These are phyloP conservation scores for Brassica balearica DNA, from an alignment of 441 rosid genomes.

Conservation along the genomic window DNA sequence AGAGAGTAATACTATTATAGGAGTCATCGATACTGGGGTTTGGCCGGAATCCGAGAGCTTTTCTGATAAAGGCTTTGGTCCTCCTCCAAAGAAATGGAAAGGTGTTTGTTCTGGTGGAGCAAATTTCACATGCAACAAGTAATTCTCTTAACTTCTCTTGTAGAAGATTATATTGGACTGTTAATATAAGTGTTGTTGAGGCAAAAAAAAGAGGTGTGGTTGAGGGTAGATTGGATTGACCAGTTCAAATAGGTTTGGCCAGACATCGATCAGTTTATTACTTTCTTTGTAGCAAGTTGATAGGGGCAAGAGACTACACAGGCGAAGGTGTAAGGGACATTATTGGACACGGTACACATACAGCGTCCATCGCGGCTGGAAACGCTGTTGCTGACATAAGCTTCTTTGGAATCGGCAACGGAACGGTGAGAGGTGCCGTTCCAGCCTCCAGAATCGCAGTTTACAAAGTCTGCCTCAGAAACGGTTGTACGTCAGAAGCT, in stretches of 20 bases:
- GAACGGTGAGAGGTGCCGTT: constrained; percentile 59
- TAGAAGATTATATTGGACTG: background rate
- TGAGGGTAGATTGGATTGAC: background rate
- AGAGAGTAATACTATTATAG: constrained; percentile 47
- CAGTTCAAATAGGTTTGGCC: background rate
- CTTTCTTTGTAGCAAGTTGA: constrained; percentile 47
- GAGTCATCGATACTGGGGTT: constrained; percentile 62
- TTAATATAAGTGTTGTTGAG: constrained; percentile 6
- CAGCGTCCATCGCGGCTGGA: constrained; percentile 62
- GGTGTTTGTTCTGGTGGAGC: constrained; percentile 51
- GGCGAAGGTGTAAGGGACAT: constrained; percentile 49
- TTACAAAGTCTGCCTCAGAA: constrained; percentile 51
- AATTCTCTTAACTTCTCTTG: constrained; percentile 6
- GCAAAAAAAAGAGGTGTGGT: background rate
- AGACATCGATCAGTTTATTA: constrained; percentile 8
- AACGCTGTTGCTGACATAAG: constrained; percentile 40
- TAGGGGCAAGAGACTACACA: constrained; percentile 53
- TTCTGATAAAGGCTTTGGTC: constrained; percentile 48
- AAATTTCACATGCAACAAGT: constrained; percentile 76
- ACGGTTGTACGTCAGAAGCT: constrained; percentile 19
- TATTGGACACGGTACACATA: constrained; percentile 56
- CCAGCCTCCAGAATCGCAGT: constrained; percentile 53
- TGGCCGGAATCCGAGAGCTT: constrained; percentile 64
- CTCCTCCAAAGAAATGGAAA: constrained; percentile 72
- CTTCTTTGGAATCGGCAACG: constrained; percentile 52